Percentiles rank a stretch among this genome's conserved stretches.
phyloP scores from a whole-genome alignment of 2,329 filamentous ascomycete species.

The Metarhizium humberi region DNA sequence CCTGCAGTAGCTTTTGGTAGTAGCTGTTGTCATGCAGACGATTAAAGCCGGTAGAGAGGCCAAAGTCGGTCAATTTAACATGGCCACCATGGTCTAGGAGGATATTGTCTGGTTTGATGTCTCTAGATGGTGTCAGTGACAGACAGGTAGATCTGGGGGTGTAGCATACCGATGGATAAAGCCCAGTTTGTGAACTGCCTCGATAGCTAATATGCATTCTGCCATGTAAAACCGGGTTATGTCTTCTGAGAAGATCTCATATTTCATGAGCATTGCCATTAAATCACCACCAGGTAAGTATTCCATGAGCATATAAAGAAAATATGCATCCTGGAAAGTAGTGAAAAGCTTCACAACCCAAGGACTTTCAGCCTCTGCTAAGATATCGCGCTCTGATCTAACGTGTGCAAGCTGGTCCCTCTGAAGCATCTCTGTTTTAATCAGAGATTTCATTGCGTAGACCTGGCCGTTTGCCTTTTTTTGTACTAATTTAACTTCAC shows the following conservation, averaged over 20 bases:
- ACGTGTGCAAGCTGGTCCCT: slow-evolving; percentile 97
- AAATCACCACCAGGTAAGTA: slow-evolving; percentile 95
- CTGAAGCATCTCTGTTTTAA: slow-evolving; percentile 99
- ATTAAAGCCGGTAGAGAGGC: slow-evolving; percentile 92
- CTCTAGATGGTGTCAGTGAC: slow-evolving; percentile 42
- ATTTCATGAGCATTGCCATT: slow-evolving; percentile 99
- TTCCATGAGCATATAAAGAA: slow-evolving; percentile 99
- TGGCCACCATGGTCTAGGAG: slow-evolving; percentile 90
- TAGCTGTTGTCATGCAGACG: slow-evolving; percentile 95
- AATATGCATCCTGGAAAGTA: slow-evolving; percentile 93
- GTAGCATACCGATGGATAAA: slow-evolving; percentile 86
- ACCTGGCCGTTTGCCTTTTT: slow-evolving; percentile 95
- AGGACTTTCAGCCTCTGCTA: slow-evolving; percentile 95
- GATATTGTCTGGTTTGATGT: slow-evolving; percentile 99
- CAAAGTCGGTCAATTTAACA: slow-evolving; percentile 97
- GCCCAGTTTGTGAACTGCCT: slow-evolving; percentile 93
- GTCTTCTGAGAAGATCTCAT: slow-evolving; percentile 98
- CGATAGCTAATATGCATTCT: slow-evolving; percentile 95
- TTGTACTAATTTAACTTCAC: slow-evolving; percentile 95
- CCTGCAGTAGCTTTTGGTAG: slow-evolving; percentile 88
- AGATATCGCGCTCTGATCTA: slow-evolving; percentile 91
- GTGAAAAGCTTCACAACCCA: slow-evolving; percentile 99
- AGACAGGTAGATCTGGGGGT: neutral
- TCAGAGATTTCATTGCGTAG: slow-evolving; percentile 94
- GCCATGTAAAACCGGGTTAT: slow-evolving; percentile 99